Base-by-base conservation (phyloP, 2,329 filamentous ascomycete species). In the Monilinia polystroma region DNA sequence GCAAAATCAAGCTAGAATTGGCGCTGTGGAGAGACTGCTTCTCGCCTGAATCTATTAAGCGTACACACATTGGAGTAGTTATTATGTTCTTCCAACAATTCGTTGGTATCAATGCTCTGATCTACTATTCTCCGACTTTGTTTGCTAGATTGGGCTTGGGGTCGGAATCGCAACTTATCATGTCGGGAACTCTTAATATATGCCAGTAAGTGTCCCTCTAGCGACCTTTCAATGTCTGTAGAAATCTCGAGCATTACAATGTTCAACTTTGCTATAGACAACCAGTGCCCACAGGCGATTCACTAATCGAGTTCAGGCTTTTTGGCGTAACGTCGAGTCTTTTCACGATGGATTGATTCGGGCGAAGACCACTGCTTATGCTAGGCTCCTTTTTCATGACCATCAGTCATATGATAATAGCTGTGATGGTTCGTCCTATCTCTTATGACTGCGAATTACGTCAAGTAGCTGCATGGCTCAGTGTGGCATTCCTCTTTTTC, bases 61-160 rank as follows among this genome's bases (percentile, higher is more conserved):
- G 82, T 29, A 84, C 0, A 4, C 79, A 81, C 57, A 78, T 86
- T 23, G 85, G 83, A 29, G 75, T 81, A 8, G 78, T 80, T 0
- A 72, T 87, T 18, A 66, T 84, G 79, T 86, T 87, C 72, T 87
- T 86, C 73, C 84, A 87, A 66, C 83, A 85, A 54, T 82, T 84
- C 56, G 76, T 80, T 7, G 82, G 82, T 0, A 83, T 85, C 73
- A 85, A 84, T 68, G 81, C 85, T 1, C 80, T 88, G 72, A 83
- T 84, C 66, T 63, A 69, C 52, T 63, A 69, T 43, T 60, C 57
- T 18, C 66, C 66, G 6, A 68, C 62, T 12, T 55, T 10, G 73
- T 82, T 35, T 38, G 49, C 57, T 35, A 58, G 51, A 26, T 47
- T 66, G 64, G 58, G 58, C 20, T 32, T 66, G 43, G 73, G 79